Evolutionary conservation across 176 grass and related monocot genomes (phyloP).

Genomic region (Avena insularis): DNA sequence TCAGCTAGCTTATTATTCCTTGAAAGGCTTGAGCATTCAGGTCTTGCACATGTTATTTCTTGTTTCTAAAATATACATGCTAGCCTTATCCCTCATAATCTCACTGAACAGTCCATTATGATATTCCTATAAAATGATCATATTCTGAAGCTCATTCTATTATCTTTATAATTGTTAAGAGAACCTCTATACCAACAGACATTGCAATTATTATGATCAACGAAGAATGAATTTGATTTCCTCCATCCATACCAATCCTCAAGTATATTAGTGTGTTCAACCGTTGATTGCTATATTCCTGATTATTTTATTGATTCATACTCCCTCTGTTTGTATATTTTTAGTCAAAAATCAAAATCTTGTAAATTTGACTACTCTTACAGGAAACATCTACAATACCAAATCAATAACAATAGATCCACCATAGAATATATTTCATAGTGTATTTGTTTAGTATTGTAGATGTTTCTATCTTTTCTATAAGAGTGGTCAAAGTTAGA

Average conservation of each 20-base stretch:
- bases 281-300: not conserved
- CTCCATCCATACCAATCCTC: not conserved
- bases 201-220: slow-evolving; percentile 25
- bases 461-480: too few relatives aligned
- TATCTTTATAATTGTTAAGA: slow-evolving; percentile 2
- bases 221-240: not conserved
- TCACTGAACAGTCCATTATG: slow-evolving; percentile 5
- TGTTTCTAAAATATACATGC: slow-evolving; percentile 27
- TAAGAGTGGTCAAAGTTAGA: too few relatives aligned
- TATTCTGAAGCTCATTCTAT: slow-evolving; percentile 8
- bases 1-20: slow-evolving; percentile 5
- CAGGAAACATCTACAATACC: too few relatives aligned
- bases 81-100: not conserved
- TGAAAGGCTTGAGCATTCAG: not conserved
- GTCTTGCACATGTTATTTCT: slow-evolving; percentile 13
- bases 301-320: not conserved
- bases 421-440: too few relatives aligned
- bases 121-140: slow-evolving; percentile 7
- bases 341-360: too few relatives aligned
- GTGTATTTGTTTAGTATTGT: too few relatives aligned
- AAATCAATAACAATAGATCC: too few relatives aligned
- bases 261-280: slow-evolving; percentile 7
- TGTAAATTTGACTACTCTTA: too few relatives aligned
- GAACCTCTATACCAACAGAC: not conserved
- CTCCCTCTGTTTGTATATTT: too few relatives aligned